Percentiles rank a stretch among this genome's conserved stretches.
Conservation (phyloP, 345 rosid species). For the Populus davidiana region DNA sequence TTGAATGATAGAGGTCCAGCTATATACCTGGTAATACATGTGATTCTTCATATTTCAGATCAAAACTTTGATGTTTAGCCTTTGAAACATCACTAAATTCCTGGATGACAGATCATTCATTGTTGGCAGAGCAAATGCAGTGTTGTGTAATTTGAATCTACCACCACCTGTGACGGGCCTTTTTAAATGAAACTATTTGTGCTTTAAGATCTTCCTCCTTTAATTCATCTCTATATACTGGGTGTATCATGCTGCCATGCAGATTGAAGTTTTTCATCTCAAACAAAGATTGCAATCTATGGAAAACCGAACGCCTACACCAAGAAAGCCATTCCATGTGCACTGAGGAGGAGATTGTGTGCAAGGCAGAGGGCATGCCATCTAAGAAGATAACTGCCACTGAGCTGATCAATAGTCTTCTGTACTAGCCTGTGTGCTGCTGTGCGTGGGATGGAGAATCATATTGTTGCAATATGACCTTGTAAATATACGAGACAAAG, state of each 20-base stretch:
- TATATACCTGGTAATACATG: background rate
- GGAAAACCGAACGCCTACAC: slow-evolving; percentile 77
- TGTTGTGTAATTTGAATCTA: background rate
- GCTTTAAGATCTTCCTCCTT: background rate
- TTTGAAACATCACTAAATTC: background rate
- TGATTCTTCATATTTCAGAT: background rate
- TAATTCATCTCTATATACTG: background rate
- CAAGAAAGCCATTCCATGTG: slow-evolving; percentile 73
- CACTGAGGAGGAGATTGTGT: slow-evolving; percentile 14
- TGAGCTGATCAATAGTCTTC: background rate
- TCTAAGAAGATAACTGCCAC: background rate
- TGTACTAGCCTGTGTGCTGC: background rate
- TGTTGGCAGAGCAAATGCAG: too few relatives aligned
- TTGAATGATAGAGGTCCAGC: background rate
- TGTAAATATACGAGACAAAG: background rate
- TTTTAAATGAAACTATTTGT: background rate
- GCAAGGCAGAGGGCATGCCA: background rate
- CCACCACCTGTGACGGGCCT: background rate
- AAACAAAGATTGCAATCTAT: slow-evolving; percentile 85
- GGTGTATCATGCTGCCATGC: slow-evolving; percentile 13
- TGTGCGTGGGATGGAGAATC: background rate
- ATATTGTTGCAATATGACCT: background rate
- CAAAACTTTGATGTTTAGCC: background rate
- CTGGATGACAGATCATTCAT: background rate
- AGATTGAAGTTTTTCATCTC: slow-evolving; percentile 98